Conservation (phyloP, 495 filamentous ascomycete genomes). For the Penicillium crystallinum region DNA sequence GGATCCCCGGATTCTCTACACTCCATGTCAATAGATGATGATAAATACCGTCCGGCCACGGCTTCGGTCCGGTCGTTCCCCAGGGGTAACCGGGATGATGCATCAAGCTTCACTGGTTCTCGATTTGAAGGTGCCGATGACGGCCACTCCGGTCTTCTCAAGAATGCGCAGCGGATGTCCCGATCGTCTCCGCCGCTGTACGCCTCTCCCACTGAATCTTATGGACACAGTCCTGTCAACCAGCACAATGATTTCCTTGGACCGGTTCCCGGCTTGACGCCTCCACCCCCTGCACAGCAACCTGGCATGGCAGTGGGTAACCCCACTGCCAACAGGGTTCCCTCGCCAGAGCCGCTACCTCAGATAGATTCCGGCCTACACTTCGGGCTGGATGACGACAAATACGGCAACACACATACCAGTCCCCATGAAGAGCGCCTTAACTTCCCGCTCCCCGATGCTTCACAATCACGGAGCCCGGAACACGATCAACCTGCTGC, state of each 20-base stretch:
- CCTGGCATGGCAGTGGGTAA: conserved; percentile 10
- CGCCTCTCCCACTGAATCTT: conserved; percentile 15
- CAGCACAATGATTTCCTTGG: conserved; percentile 13
- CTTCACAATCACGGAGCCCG: conserved; percentile 7
- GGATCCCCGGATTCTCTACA: conserved; percentile 79
- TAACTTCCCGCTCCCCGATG: conserved; percentile 26
- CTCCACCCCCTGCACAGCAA: conserved; percentile 12
- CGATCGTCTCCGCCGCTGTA: conserved; percentile 53
- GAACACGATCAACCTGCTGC: conserved; percentile 16
- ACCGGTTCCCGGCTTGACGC: conserved; percentile 2
- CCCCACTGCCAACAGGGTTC: conserved; percentile 28
- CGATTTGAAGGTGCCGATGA: conserved; percentile 44
- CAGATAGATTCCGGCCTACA: conserved; percentile 15
- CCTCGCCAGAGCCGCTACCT: conserved; percentile 13
- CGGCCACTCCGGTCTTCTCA: conserved; percentile 55
- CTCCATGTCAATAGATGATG: conserved; percentile 70
- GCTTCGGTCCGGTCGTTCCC: conserved; percentile 57
- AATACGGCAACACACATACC: not conserved
- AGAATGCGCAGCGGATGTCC: conserved; percentile 61
- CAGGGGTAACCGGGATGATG: conserved; percentile 48
- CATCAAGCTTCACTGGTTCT: conserved; percentile 59
- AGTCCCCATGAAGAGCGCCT: conserved; percentile 19
- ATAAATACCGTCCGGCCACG: conserved; percentile 74
- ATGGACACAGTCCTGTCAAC: conserved; percentile 7
- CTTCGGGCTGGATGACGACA: conserved; percentile 15